Conservation (phyloP, 192 early-diverging fungal genomes). For the Linnemannia elongata region DNA sequence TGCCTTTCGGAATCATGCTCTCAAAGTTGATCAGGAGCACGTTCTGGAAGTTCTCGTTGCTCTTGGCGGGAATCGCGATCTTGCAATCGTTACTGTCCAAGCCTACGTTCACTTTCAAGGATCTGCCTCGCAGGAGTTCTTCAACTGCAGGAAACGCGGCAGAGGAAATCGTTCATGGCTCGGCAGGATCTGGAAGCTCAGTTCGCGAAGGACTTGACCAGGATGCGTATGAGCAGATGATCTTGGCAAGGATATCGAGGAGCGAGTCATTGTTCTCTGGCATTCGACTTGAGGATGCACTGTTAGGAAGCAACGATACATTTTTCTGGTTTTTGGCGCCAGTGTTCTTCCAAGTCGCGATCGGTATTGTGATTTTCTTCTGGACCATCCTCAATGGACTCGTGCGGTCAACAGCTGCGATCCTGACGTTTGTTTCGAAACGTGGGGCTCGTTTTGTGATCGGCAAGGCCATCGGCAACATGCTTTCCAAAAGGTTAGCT, state of each 20-base stretch:
- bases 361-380: constrained; percentile 61
- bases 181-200: constrained; percentile 12
- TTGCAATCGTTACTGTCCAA: constrained; percentile 35
- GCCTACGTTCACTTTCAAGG: constrained; percentile 14
- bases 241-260: constrained; percentile 21
- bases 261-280: constrained; percentile 37
- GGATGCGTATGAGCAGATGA: constrained; percentile 38
- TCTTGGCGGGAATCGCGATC: constrained; percentile 39
- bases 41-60: constrained; percentile 38
- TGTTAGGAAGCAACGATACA: constrained; percentile 65
- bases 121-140: not conserved
- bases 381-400: constrained; percentile 54
- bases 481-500: constrained; percentile 32
- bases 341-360: constrained; percentile 61
- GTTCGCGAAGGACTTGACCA: constrained; percentile 12
- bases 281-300: constrained; percentile 56
- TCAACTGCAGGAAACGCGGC: constrained; percentile 11
- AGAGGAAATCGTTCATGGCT: constrained; percentile 26
- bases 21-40: constrained; percentile 31
- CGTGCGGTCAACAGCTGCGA: constrained; percentile 21
- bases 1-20: constrained; percentile 48
- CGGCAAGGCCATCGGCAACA: constrained; percentile 42
- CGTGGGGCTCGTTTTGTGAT: constrained; percentile 33
- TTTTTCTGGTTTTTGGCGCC: constrained; percentile 72
- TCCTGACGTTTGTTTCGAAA: constrained; percentile 34